phyloP scores from a whole-genome alignment of 2,329 filamentous ascomycete species.

The Xylaria multiplex region DNA sequence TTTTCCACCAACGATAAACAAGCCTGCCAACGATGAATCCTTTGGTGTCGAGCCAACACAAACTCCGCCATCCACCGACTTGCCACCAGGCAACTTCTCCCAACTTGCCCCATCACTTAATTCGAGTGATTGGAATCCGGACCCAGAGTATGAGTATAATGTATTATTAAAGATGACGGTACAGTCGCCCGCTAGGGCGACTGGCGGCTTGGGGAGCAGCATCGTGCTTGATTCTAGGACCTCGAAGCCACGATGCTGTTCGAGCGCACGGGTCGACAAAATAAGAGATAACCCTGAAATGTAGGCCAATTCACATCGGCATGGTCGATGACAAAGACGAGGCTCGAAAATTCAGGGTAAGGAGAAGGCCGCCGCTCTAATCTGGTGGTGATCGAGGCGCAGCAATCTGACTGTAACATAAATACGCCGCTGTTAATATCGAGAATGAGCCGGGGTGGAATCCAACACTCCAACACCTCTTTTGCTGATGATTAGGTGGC shows the following conservation, averaged over 20 bases:
- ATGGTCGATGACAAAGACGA: constrained; percentile 39
- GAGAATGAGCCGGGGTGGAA: constrained; percentile 11
- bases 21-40: constrained; percentile 66
- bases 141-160: constrained; percentile 82
- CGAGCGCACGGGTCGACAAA: constrained; percentile 22
- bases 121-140: constrained; percentile 78
- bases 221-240: constrained; percentile 58
- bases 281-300: constrained; percentile 33
- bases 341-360: neutral
- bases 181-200: constrained; percentile 79
- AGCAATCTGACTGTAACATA: constrained; percentile 36
- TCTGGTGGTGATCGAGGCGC: constrained; percentile 37
- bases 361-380: constrained; percentile 14
- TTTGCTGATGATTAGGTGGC: constrained; percentile 7
- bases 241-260: constrained; percentile 15
- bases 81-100: constrained; percentile 71
- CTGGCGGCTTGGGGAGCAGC: constrained; percentile 76
- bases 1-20: constrained; percentile 85
- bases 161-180: constrained; percentile 83
- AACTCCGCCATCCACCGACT: constrained; percentile 76
- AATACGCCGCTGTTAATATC: constrained; percentile 15
- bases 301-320: constrained; percentile 38
- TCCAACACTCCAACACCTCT: constrained; percentile 6
- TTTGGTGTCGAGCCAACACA: constrained; percentile 78
- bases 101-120: constrained; percentile 77